A percentile compares a stretch with the other conserved stretches of the same genome.
phyloP scores from a whole-genome alignment of 1,284 basidiomycete genomes.

The Ceratobasidium theobromae region DNA sequence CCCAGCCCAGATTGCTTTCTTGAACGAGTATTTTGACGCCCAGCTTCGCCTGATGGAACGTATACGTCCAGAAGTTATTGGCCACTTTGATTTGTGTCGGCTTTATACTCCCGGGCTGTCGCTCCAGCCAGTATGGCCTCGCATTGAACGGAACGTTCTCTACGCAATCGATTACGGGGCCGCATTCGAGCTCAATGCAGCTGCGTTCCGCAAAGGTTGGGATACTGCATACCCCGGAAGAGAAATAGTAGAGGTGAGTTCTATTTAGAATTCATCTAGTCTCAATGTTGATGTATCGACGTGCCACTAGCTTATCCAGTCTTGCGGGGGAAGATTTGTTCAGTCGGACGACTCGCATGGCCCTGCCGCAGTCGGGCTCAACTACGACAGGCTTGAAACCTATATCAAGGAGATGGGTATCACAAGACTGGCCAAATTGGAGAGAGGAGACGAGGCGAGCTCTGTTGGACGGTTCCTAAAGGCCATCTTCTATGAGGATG shows the following conservation, averaged over 20 bases:
- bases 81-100: slow-evolving; percentile 89
- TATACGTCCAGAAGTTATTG: slow-evolving; percentile 86
- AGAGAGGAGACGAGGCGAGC: slow-evolving; percentile 26
- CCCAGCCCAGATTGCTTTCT: slow-evolving; percentile 50
- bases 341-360: slow-evolving; percentile 97
- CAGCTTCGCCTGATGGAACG: slow-evolving; percentile 70
- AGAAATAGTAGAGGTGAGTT: slow-evolving; percentile 72
- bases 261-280: neutral
- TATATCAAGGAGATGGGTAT: slow-evolving; percentile 71
- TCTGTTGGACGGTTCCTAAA: slow-evolving; percentile 34
- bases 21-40: slow-evolving; percentile 77
- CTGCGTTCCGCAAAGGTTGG: slow-evolving; percentile 94
- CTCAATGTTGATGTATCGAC: too few relatives aligned
- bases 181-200: slow-evolving; percentile 90
- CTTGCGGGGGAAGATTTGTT: slow-evolving; percentile 69
- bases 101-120: slow-evolving; percentile 67
- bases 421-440: slow-evolving; percentile 68
- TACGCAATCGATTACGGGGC: slow-evolving; percentile 83
- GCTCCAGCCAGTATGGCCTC: slow-evolving; percentile 59
- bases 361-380: slow-evolving; percentile 82
- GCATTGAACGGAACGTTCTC: slow-evolving; percentile 73
- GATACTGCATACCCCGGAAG: slow-evolving; percentile 75
- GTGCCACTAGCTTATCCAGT: slow-evolving; percentile 61
- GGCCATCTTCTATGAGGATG: neutral
- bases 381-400: slow-evolving; percentile 67